Conservation (phyloP, 306 rosid genomes). For the Castanea mollissima region DNA sequence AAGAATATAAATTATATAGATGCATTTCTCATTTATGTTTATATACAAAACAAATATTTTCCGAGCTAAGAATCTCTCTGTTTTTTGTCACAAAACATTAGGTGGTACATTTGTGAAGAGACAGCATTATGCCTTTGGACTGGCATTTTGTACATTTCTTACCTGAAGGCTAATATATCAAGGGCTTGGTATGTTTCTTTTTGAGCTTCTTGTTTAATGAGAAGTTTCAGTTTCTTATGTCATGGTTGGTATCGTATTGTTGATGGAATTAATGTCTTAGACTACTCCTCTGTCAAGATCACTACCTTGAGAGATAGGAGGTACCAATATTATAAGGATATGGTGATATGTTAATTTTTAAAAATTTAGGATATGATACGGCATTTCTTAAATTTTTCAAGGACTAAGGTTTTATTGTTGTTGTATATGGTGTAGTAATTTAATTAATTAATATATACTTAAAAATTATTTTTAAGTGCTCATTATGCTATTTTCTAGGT, state of each 20-base stretch:
- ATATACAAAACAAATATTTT: neutral
- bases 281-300: neutral
- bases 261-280: neutral
- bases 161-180: constrained; percentile 64
- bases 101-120: constrained; percentile 98
- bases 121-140: constrained; percentile 94
- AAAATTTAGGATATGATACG: too few species aligned
- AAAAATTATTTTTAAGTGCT: too few species aligned
- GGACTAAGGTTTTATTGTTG: too few species aligned
- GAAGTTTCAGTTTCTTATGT: constrained; percentile 13
- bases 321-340: too few species aligned
- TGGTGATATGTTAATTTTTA: too few species aligned
- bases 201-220: constrained; percentile 10
- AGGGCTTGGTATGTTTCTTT: constrained; percentile 68
- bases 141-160: constrained; percentile 65
- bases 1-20: neutral
- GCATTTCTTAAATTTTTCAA: too few species aligned
- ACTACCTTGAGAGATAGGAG: too few species aligned
- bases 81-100: constrained; percentile 34
- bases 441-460: too few species aligned
- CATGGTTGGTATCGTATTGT: neutral
- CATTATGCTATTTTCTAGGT: too few species aligned
- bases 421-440: too few species aligned
- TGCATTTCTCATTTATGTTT: constrained; percentile 17
- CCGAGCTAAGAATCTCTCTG: constrained; percentile 10